A percentile compares a stretch with the other conserved stretches of the same genome.
phyloP scores from a whole-genome alignment of 1,284 basidiomycete genomes.

The Microstroma glucosiphilum region DNA sequence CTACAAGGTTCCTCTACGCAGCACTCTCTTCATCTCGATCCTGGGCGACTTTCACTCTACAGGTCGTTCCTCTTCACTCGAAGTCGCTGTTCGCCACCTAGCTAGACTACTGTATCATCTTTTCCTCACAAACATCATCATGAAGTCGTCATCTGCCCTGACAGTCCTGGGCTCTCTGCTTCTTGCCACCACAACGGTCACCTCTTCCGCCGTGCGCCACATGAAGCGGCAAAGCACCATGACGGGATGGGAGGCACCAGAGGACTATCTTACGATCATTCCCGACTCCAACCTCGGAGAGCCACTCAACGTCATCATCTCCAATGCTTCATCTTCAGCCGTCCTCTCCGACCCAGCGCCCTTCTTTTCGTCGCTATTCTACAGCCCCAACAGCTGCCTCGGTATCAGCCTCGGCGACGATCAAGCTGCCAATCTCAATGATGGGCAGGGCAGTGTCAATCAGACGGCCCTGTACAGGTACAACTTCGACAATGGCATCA shows the following conservation, averaged over 20 bases:
- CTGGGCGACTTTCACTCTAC: too few relatives aligned
- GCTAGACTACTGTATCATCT: too few relatives aligned
- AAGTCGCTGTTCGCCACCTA: too few relatives aligned
- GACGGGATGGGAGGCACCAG: neutral
- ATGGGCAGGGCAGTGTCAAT: slow-evolving; percentile 30
- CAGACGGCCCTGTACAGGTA: slow-evolving; percentile 41
- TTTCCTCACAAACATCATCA: too few relatives aligned
- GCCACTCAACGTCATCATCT: slow-evolving; percentile 47
- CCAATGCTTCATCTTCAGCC: slow-evolving; percentile 24
- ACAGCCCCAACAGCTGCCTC: slow-evolving; percentile 35
- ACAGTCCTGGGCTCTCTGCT: too few relatives aligned
- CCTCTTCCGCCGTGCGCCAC: too few relatives aligned
- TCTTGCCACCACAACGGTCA: too few relatives aligned
- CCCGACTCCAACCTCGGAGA: slow-evolving; percentile 19
- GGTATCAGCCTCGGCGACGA: slow-evolving; percentile 38
- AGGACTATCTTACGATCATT: neutral
- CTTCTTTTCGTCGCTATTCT: slow-evolving; percentile 31
- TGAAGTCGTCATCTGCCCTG: too few relatives aligned
- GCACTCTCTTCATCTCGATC: too few relatives aligned
- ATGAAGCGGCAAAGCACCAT: neutral
- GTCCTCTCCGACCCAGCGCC: slow-evolving; percentile 33
- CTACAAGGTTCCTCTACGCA: too few relatives aligned
- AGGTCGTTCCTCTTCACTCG: too few relatives aligned
- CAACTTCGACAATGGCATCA: slow-evolving; percentile 3
- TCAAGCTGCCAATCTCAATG: slow-evolving; percentile 47